phyloP scores from a whole-genome alignment of 2,329 filamentous ascomycete species.

The Xylariaceae sp. region DNA sequence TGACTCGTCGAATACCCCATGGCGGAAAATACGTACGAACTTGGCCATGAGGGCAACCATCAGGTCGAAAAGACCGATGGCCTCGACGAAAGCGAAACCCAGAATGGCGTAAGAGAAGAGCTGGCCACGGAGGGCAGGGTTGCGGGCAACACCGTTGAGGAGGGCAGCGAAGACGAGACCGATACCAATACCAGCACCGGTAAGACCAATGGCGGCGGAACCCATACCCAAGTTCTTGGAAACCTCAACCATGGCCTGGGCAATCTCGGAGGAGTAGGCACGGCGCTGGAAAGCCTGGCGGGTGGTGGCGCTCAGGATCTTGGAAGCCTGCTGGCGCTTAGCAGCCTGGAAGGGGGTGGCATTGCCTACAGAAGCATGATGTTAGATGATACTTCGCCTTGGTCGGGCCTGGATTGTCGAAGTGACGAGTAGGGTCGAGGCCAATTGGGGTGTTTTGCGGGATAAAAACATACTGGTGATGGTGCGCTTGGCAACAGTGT shows the following conservation, averaged over 20 bases:
- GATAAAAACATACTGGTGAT: slow-evolving; percentile 58
- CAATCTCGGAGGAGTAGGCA: slow-evolving; percentile 83
- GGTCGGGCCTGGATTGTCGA: neutral
- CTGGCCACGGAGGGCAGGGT: slow-evolving; percentile 90
- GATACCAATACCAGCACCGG: slow-evolving; percentile 91
- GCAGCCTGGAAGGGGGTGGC: slow-evolving; percentile 64
- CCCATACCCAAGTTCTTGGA: slow-evolving; percentile 90
- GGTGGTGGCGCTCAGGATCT: slow-evolving; percentile 61
- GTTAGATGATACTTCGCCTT: slow-evolving; percentile 11
- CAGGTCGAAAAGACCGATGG: slow-evolving; percentile 82
- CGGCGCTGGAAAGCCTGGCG: slow-evolving; percentile 64
- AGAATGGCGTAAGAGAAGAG: slow-evolving; percentile 95
- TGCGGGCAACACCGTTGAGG: slow-evolving; percentile 84
- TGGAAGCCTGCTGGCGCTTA: slow-evolving; percentile 67
- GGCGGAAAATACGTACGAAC: slow-evolving; percentile 55
- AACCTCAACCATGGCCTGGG: slow-evolving; percentile 82
- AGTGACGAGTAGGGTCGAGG: neutral
- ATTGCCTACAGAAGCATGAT: slow-evolving; percentile 34
- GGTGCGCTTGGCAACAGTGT: slow-evolving; percentile 65
- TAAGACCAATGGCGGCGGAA: slow-evolving; percentile 84
- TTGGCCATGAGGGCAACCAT: slow-evolving; percentile 94
- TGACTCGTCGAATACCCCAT: slow-evolving; percentile 11
- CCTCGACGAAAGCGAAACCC: slow-evolving; percentile 92
- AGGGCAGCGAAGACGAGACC: slow-evolving; percentile 90
- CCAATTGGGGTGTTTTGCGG: slow-evolving; percentile 15